Base-by-base conservation (phyloP, 352 stramenopile genomes). In the Phytophthora melonis region DNA sequence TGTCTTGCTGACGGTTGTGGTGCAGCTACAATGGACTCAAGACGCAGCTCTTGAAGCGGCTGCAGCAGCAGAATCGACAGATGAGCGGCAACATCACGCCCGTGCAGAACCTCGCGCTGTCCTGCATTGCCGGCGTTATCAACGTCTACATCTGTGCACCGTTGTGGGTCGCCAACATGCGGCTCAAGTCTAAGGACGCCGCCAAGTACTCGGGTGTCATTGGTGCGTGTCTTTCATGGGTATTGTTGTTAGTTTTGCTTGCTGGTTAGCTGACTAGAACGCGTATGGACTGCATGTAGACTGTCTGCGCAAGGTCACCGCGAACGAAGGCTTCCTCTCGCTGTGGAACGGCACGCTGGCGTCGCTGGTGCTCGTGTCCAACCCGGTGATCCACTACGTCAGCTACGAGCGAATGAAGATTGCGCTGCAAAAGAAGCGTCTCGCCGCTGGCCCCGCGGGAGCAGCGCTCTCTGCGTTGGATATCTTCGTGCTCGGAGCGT, bases 301-400 rank as follows among this genome's bases (percentile, higher is more conserved):
- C 55, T 90, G 83, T 49, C 64, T 88, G 64, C 58, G 60, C 34
- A 83, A 93, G 73, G 79, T 95, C 53, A 78, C 83, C 16, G 70
- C 70, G 9, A 86, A 84, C 23, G 93, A 98, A 63, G 96, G 96
- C 5, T 52, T 97, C 8, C 55, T 74, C 16, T 93, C 91, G 63
- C 87, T 99, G 53, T 99, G 95, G 95, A 96, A 93, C 61, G 95
- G 95, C 36, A 98, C 94, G 27, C 64, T 88, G 25, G 89, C 94
- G 27, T 98, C 94, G 45, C 71, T 99, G 19, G 84, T 99, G 3
- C 86, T 99, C 11, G 95, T 99, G 54, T 97, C 90, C 18, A 99
- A 99, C 81, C 97, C 97, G 7, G 92, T 97, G 60, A 98, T 99
- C 69, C 95, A 99, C 83, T 98, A 98, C 75, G 91, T 98, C 64